A percentile compares a stretch with the other conserved stretches of the same genome.
phyloP scores from a whole-genome alignment of 768 basidiomycete genomes.

The Boletus rubescentipes region DNA sequence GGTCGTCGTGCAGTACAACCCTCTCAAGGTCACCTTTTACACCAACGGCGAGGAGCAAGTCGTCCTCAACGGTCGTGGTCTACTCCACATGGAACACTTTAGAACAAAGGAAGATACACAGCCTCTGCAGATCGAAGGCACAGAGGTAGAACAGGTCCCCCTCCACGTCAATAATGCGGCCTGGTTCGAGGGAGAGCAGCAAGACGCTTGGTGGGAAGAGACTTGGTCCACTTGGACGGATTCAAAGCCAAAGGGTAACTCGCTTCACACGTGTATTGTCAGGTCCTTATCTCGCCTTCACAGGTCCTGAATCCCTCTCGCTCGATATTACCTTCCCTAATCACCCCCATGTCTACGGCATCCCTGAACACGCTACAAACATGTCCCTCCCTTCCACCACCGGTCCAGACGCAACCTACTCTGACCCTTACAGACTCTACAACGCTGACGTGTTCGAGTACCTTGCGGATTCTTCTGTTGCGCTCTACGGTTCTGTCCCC shows the following conservation, averaged over 20 bases:
- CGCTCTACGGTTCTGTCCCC: conserved; percentile 90
- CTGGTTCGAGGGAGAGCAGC: conserved; percentile 89
- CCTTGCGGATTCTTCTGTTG: conserved; percentile 71
- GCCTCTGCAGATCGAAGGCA: conserved; percentile 39
- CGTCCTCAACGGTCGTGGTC: conserved; percentile 82
- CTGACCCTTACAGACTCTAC: conserved; percentile 92
- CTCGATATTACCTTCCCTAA: conserved; percentile 93
- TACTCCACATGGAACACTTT: conserved; percentile 99
- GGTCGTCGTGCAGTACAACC: conserved; percentile 69
- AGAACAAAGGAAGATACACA: conserved; percentile 55
- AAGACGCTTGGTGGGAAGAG: conserved; percentile 91
- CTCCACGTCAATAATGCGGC: conserved; percentile 52
- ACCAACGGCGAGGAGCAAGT: conserved; percentile 80
- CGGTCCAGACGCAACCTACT: conserved; percentile 72
- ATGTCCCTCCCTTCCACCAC: conserved; percentile 87
- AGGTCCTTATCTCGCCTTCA: conserved; percentile 4
- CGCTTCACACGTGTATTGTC: neutral
- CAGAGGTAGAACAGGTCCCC: conserved; percentile 50
- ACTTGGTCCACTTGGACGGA: conserved; percentile 85
- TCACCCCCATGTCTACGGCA: conserved; percentile 90
- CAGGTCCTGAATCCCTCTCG: conserved; percentile 93
- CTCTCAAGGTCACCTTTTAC: conserved; percentile 71
- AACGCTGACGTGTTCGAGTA: conserved; percentile 98
- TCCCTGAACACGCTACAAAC: conserved; percentile 93
- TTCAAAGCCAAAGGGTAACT: conserved; percentile 88